A percentile compares a stretch with the other conserved stretches of the same genome.
Conservation (phyloP, 2,329 filamentous ascomycete species). For the Capronia americana region DNA sequence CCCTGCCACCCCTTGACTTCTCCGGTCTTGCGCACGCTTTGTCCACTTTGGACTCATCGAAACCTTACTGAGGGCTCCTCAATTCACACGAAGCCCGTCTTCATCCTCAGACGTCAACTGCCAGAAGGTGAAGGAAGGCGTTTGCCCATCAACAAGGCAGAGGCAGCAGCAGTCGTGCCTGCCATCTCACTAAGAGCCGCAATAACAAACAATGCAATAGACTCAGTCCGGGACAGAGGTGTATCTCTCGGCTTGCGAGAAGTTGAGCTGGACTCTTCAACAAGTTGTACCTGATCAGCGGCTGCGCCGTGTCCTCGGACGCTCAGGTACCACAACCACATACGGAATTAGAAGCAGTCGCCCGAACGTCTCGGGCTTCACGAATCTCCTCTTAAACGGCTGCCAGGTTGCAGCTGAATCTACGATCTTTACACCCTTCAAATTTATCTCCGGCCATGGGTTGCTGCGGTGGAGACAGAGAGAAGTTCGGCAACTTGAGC, state of each 20-base stretch:
- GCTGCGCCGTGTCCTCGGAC: slow-evolving; percentile 34
- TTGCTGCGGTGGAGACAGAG: slow-evolving; percentile 65
- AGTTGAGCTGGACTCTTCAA: slow-evolving; percentile 40
- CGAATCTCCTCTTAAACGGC: slow-evolving; percentile 24
- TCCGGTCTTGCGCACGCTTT: slow-evolving; percentile 25
- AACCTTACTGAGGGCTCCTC: neutral
- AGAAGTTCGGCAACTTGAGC: slow-evolving; percentile 68
- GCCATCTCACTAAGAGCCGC: neutral
- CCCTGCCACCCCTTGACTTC: slow-evolving; percentile 27
- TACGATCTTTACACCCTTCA: slow-evolving; percentile 17
- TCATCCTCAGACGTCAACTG: neutral
- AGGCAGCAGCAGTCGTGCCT: neutral
- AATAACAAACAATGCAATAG: slow-evolving; percentile 33
- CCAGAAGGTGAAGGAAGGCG: neutral
- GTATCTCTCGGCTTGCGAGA: slow-evolving; percentile 8
- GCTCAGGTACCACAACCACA: neutral
- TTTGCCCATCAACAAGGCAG: slow-evolving; percentile 1
- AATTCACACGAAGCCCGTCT: slow-evolving; percentile 1
- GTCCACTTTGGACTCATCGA: slow-evolving; percentile 17
- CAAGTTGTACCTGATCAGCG: slow-evolving; percentile 33
- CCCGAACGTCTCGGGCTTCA: neutral
- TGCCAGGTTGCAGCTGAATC: slow-evolving; percentile 35
- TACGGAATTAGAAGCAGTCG: neutral
- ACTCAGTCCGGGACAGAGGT: slow-evolving; percentile 17
- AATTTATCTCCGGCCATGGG: slow-evolving; percentile 63